Base-by-base conservation (phyloP, 2,329 filamentous ascomycete species). In the Neurospora crassa region DNA sequence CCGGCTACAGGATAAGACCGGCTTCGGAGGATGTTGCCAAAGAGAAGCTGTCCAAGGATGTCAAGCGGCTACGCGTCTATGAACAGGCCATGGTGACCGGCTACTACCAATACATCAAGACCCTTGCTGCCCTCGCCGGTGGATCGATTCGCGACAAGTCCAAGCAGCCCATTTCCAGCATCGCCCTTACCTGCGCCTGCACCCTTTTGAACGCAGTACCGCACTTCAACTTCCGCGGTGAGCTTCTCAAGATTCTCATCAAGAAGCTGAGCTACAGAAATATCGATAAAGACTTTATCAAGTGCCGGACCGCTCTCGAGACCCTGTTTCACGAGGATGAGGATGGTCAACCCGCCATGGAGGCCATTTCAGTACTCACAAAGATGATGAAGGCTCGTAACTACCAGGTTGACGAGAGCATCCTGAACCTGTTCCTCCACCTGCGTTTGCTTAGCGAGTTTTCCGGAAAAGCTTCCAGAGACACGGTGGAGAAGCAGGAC, bases 361-460 rank as follows among this genome's bases (percentile, higher is more conserved):
- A 99, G 79, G 92, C 93, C 0, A 92, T 97, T 12, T 89, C 90
- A 0, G 85, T 97, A 70, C 84, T 99, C 59, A 89, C 93, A 34
- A 97, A 96, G 83, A 97, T 97, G 94, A 95, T 99, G 90, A 97
- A 92, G 82, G 90, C 90, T 1, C 91, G 90, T 75, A 89, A 95
- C 72, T 99, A 92, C 80, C 84, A 89, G 67, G 87, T 97, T 40
- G 88, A 97, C 76, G 94, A 97, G 81, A 91, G 87, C 76, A 91
- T 96, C 0, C 82, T 98, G 70, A 97, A 98, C 79, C 91, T 94
- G 1, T 97, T 99, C 80, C 87, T 99, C 59, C 92, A 95, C 78
- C 86, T 99, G 5, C 91, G 96, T 8, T 84, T 99, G 0, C 87
- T 99, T 11, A 92, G 92, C 41, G 95, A 98, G 78, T 96, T 97